Conservation (phyloP, 768 basidiomycete species). For the Leccinum sublutescens region DNA sequence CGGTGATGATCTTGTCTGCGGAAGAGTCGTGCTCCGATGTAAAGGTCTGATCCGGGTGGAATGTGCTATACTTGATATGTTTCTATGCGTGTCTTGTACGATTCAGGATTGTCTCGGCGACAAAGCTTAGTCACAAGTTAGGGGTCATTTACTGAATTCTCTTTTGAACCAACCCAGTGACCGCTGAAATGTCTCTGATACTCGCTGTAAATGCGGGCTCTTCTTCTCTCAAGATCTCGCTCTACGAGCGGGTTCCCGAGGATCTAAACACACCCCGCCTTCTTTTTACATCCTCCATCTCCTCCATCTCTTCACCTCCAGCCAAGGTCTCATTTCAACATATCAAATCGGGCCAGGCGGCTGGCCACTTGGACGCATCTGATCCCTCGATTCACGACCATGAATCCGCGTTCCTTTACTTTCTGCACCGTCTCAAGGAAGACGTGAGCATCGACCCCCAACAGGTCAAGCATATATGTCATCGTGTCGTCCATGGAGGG, state of each 20-base stretch:
- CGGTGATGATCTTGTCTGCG: slow-evolving; percentile 1
- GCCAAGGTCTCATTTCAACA: slow-evolving; percentile 48
- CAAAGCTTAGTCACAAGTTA: not conserved
- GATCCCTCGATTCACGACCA: slow-evolving; percentile 50
- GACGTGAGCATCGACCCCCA: slow-evolving; percentile 42
- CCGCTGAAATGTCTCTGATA: slow-evolving; percentile 39
- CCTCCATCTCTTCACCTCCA: slow-evolving; percentile 57
- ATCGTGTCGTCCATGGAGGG: slow-evolving; percentile 88
- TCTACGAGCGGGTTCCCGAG: slow-evolving; percentile 43
- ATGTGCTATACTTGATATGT: not conserved
- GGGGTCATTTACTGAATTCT: not conserved
- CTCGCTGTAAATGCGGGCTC: slow-evolving; percentile 80
- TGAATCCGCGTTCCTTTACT: slow-evolving; percentile 58
- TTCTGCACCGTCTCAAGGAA: slow-evolving; percentile 47
- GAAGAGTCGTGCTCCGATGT: slow-evolving; percentile 4
- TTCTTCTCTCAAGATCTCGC: slow-evolving; percentile 81
- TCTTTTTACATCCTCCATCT: slow-evolving; percentile 49
- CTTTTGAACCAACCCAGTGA: not conserved
- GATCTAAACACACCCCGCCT: slow-evolving; percentile 40
- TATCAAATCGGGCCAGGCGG: not conserved
- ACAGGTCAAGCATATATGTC: slow-evolving; percentile 58
- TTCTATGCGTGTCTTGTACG: not conserved
- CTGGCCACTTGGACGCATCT: slow-evolving; percentile 24
- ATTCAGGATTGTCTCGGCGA: too few relatives aligned
- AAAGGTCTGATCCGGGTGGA: slow-evolving; percentile 2